These are phyloP conservation scores for Rehmannia glutinosa DNA, from an alignment of 257 asterid species.

Conservation along the genomic window DNA sequence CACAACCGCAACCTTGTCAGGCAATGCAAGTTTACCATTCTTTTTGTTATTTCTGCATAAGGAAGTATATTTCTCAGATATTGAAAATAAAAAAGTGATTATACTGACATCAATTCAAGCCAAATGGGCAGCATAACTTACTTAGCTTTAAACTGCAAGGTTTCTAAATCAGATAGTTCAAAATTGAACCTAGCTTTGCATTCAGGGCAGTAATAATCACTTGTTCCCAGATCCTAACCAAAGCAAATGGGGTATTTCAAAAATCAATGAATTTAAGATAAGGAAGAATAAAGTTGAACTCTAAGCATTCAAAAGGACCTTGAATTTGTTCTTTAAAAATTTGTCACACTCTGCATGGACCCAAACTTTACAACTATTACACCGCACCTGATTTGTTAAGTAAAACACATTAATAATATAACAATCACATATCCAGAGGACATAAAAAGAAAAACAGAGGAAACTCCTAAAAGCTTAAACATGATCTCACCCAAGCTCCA, in stretches of 20 bases:
- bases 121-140: conserved; percentile 33
- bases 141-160: conserved; percentile 50
- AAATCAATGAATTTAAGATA: conserved; percentile 12
- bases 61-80: conserved; percentile 16
- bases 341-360: conserved; percentile 96
- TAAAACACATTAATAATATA: conserved; percentile 5
- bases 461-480: neutral
- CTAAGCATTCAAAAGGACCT: conserved; percentile 41
- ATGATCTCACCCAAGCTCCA: conserved; percentile 82
- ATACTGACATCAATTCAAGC: neutral
- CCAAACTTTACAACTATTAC: conserved; percentile 97
- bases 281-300: conserved; percentile 8
- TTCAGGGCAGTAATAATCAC: conserved; percentile 90
- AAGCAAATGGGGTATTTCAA: conserved; percentile 20
- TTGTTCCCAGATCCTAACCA: conserved; percentile 61
- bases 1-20: conserved; percentile 75
- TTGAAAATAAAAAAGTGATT: conserved; percentile 11
- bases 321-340: conserved; percentile 43
- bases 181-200: conserved; percentile 92
- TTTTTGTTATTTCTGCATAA: conserved; percentile 61
- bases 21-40: conserved; percentile 45
- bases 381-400: conserved; percentile 54
- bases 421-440: conserved; percentile 11
- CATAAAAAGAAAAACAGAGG: conserved; percentile 1
- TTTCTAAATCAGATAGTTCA: conserved; percentile 92